Evolutionary conservation across 345 rosid genomes (phyloP), one percentile per base, ranked within the genome.

Genomic region (Lepidium didymum): DNA sequence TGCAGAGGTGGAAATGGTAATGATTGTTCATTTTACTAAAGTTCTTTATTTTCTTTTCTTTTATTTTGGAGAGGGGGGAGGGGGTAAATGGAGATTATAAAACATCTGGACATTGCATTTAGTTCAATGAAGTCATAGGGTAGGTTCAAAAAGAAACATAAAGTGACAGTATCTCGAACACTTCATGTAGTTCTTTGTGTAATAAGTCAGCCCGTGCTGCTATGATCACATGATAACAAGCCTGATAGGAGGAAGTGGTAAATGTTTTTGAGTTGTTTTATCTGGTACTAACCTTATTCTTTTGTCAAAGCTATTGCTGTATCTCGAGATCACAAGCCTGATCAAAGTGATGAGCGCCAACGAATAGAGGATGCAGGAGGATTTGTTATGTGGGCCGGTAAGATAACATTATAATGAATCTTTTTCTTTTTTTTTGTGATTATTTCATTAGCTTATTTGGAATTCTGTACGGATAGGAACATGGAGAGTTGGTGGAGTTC

Each of bases 341-440:
- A 95, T 79, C 97, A 87, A 80, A 84, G 81, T 72, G 99, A 95
- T 78, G 99, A 95, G 77, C 89, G 99, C 47, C 99, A 87, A 62
- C 81, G 99, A 43, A 95, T 95, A 66, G 99, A 95, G 79, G 87
- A 91, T 77, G 99, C 99, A 5, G 99, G 99, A 64, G 99, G 99
- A 51, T 95, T 95, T 77, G 97, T 95, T 54, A 91, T 91, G 96
- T 95, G 99, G 99, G 99, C 99, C 75, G 99, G 99, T 87, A 62
- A 68, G 81, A 42, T 41, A 44, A 36, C 33, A 38, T 19, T 31
- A 33, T 14, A 50, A 14, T 51, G 59, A 21, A 53, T 16, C 27
- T 35, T 8, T 41, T 49, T n/a, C n/a, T 38, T 64, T 53, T 10
- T 58, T 6, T 11, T 10, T 65, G 36, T 38, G 18, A 31, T 33